Evolutionary conservation across 768 basidiomycete genomes (phyloP).

Genomic region (Leccinum incarnatum): DNA sequence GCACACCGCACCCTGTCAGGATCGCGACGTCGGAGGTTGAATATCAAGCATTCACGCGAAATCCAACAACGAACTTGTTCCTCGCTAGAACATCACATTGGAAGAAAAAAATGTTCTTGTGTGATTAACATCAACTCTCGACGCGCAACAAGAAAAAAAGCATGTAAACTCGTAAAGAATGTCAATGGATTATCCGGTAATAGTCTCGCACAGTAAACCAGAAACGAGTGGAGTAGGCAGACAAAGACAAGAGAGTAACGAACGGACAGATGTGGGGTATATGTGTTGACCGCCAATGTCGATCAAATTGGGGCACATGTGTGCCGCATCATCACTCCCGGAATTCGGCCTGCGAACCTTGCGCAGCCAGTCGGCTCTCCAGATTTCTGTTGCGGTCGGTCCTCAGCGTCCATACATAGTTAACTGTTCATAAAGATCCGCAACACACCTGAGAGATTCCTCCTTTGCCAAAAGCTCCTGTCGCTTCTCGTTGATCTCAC

Average conservation of each 20-base stretch:
- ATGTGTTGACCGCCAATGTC: conserved; percentile 28
- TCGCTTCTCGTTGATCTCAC: conserved; percentile 96
- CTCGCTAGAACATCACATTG: conserved; percentile 6
- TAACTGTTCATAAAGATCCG: background rate
- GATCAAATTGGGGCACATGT: conserved; percentile 20
- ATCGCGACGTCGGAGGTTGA: conserved; percentile 28
- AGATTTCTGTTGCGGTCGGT: conserved; percentile 55
- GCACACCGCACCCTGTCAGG: conserved; percentile 11
- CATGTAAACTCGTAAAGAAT: conserved; percentile 32
- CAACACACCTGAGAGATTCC: conserved; percentile 77
- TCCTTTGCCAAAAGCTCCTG: conserved; percentile 97
- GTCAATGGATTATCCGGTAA: conserved; percentile 38
- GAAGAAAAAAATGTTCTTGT: conserved; percentile 6
- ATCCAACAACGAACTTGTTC: conserved; percentile 1
- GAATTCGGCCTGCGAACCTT: conserved; percentile 81
- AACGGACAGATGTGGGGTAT: conserved; percentile 35
- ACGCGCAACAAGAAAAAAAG: conserved; percentile 28
- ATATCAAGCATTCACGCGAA: conserved; percentile 13
- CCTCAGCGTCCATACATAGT: background rate
- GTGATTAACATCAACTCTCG: conserved; percentile 27
- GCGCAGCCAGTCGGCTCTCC: conserved; percentile 87
- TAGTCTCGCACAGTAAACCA: conserved; percentile 35
- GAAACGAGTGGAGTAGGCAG: conserved; percentile 34
- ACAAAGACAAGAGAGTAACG: conserved; percentile 38
- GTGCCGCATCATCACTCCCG: conserved; percentile 47